Base-by-base conservation (phyloP, 495 filamentous ascomycete species). In the Neurospora sp. region DNA sequence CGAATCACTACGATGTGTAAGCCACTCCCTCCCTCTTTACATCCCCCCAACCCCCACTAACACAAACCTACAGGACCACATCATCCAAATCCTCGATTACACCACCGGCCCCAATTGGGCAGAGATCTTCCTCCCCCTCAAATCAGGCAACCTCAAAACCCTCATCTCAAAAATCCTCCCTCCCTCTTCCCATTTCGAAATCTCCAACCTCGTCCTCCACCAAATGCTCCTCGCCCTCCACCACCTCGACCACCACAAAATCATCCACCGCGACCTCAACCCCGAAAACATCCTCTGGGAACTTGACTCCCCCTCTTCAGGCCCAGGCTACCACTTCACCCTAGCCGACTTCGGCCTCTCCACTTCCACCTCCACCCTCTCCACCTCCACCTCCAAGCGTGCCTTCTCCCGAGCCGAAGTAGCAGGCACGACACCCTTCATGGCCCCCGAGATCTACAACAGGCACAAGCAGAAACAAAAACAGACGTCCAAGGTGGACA, bases 201-300 rank as follows among this genome's bases (percentile, higher is more conserved):
- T 81, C 5, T 74, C 75, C 42, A 42, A 77, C 18, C 40, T 71
- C 8, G 79, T 78, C 9, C 69, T 83, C 10, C n/a, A 75, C 3
- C 81, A 84, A 70, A 80, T 80, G 76, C 76, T 84, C 4, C 75
- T 76, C 0, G 82, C 80, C 1, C 76, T 84, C 3, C 66, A 80
- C 5, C 82, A 77, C 71, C 74, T 83, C 4, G 76, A 72, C 0
- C 23, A 14, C 0, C 70, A 93, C 76, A 87, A 88, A 35, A 90
- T 94, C 74, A 89, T 94, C 72, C 92, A 94, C 79, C 86, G 92
- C 8, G 92, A 94, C 79, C 82, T 94, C 73, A 94, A 94, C 80
- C 92, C 92, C 1, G 92, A 94, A 76, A 94, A 94, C 76, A 90
- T 94, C 39, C 83, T 94, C 3, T 81, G 46, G 40, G 72, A 80